Evolutionary conservation across 2,329 filamentous ascomycete species (phyloP).

Genomic region (Cladophialophora bantiana): DNA sequence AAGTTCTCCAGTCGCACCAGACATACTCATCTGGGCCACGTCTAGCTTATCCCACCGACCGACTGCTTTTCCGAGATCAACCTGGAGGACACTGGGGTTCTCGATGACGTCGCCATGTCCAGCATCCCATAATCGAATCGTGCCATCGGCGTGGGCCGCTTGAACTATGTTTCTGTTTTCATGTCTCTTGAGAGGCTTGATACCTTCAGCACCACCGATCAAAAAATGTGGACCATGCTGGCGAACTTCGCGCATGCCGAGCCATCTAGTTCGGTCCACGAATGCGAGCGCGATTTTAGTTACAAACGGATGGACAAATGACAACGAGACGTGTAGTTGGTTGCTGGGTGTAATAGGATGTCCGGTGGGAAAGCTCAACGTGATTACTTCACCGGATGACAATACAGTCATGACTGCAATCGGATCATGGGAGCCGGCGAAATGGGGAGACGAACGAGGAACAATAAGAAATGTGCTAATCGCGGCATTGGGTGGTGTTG

Average conservation of each 20-base stretch:
- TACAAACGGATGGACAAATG: constrained; percentile 89
- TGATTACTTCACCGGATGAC: constrained; percentile 85
- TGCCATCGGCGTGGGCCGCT: constrained; percentile 88
- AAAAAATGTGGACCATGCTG: constrained; percentile 79
- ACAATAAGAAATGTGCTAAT: constrained; percentile 83
- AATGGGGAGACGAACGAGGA: constrained; percentile 83
- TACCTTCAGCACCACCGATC: constrained; percentile 77
- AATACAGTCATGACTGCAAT: constrained; percentile 82
- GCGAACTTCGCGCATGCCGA: constrained; percentile 86
- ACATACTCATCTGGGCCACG: constrained; percentile 79
- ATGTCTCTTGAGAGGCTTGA: constrained; percentile 74
- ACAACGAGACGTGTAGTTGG: constrained; percentile 85
- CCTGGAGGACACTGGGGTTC: constrained; percentile 79
- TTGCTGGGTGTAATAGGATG: constrained; percentile 92
- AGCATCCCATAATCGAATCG: constrained; percentile 89
- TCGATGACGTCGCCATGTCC: constrained; percentile 94
- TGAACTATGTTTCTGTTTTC: constrained; percentile 85
- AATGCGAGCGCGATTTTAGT: constrained; percentile 74
- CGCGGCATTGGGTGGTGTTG: constrained; percentile 77
- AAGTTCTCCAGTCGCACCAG: constrained; percentile 81
- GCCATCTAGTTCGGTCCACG: constrained; percentile 81
- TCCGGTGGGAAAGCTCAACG: constrained; percentile 89
- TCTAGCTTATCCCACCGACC: constrained; percentile 79
- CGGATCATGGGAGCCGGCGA: constrained; percentile 85
- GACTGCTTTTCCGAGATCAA: constrained; percentile 83